Conservation (phyloP, 2,329 filamentous ascomycete species). For the Coniochaeta ligniaria region DNA sequence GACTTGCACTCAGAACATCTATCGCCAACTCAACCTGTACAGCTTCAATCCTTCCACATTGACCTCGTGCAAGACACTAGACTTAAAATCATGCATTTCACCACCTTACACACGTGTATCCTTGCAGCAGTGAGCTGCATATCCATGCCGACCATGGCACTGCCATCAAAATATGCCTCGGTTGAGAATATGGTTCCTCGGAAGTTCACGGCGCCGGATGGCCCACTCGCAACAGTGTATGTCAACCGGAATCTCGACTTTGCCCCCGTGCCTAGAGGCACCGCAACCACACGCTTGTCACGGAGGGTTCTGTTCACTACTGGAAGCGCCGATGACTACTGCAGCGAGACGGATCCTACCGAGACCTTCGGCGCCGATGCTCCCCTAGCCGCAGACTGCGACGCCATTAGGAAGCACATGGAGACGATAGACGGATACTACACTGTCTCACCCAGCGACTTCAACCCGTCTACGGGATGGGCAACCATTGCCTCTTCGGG, state of each 20-base stretch:
- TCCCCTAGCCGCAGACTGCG: slow-evolving; percentile 4
- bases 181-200: background rate
- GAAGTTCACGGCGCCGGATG: background rate
- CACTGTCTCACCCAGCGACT: slow-evolving; percentile 1
- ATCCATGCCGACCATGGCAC: background rate
- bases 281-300: background rate
- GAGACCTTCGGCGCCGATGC: background rate
- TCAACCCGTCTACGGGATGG: background rate
- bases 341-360: slow-evolving; percentile 1
- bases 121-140: background rate
- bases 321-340: background rate
- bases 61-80: background rate
- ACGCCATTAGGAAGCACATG: background rate
- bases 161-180: background rate
- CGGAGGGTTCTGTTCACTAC: background rate
- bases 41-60: background rate
- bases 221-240: background rate
- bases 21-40: background rate
- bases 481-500: slow-evolving; percentile 1
- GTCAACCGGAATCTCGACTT: background rate
- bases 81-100: background rate
- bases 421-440: background rate
- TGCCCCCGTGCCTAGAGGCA: background rate
- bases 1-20: no score
- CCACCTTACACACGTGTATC: background rate